Percentiles rank a stretch among this genome's conserved stretches.
Evolutionary conservation across 208 protist genomes (phyloP).

Genomic region (Leishmania tropica): DNA sequence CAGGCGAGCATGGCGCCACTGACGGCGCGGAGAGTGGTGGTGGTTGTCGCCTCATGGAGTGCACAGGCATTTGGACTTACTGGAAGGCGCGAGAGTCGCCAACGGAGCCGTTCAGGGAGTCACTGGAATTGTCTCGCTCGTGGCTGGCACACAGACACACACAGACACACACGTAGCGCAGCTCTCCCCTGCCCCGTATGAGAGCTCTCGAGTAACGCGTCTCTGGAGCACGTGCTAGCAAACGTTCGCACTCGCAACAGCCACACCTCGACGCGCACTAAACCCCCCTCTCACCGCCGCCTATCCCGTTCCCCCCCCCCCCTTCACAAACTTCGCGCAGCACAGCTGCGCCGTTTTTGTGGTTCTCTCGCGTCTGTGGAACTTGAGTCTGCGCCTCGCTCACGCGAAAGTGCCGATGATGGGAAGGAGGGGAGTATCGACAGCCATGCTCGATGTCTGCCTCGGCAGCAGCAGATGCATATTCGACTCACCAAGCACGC

Average conservation of each 20-base stretch:
- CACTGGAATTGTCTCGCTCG: background rate
- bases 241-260: background rate
- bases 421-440: background rate
- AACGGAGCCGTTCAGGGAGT: background rate
- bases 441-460: background rate
- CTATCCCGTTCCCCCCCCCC: background rate
- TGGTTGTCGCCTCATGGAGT: slow-evolving; percentile 59
- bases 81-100: slow-evolving; percentile 41
- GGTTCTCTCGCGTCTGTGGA: background rate
- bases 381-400: background rate
- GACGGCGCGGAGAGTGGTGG: background rate
- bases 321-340: too few relatives aligned
- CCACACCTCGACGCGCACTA: background rate
- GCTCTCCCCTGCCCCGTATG: background rate
- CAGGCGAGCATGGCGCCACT: background rate
- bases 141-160: background rate
- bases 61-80: slow-evolving; percentile 81
- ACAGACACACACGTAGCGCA: background rate
- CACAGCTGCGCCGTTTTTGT: background rate
- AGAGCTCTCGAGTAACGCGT: background rate
- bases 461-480: background rate
- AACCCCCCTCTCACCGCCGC: background rate
- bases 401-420: background rate
- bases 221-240: background rate
- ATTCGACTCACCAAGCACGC: background rate